Evolutionary conservation across 345 rosid genomes (phyloP), one percentile per base, ranked within the genome.

Genomic region (Camelina laxa): DNA sequence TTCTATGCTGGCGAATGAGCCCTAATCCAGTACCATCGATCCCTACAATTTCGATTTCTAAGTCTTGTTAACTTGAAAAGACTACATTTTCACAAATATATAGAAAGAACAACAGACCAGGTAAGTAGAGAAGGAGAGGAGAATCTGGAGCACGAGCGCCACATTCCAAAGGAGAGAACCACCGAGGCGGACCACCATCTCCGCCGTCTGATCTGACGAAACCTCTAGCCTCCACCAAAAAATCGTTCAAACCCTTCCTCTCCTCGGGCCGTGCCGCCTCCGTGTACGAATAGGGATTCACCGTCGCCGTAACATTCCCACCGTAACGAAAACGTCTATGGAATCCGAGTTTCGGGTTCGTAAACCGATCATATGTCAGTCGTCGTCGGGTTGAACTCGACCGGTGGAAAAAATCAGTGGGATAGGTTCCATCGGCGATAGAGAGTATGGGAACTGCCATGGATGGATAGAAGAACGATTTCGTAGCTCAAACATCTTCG

Each of bases 11-110:
- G 63, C 56, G 80, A 69, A 70, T 74, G 41, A 91, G 90, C 4
- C 96, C 93, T 62, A 87, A 82, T 65, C 93, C 97, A 49, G 87
- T 85, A 21, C 97, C 96, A 71, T 91, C 93, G 24, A 89, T 84
- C 42, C 97, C 96, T 91, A 73, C 30, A 65, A 27, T 22, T 36
- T 48, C 16, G 14, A 8, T 2, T 36, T 60, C 56, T 22, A 6
- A 21, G 62, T n/a, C 44, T 42, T 4, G 21, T 31, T 39, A 59
- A 49, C 47, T 17, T 30, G 12, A 36, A 36, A 9, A 36, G 9
- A 9, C 39, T 36, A 2, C 10, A 45, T 31, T 31, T 4, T 4
- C 33, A 53, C 7, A 20, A 65, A 13, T 2, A 30, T 9, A 4
- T 50, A 50, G 24, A 47, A 2, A 44, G 30, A 59, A 79, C 6